Base-by-base conservation (phyloP, 1,139 yeast species). In the Geotrichum carabidarum region DNA sequence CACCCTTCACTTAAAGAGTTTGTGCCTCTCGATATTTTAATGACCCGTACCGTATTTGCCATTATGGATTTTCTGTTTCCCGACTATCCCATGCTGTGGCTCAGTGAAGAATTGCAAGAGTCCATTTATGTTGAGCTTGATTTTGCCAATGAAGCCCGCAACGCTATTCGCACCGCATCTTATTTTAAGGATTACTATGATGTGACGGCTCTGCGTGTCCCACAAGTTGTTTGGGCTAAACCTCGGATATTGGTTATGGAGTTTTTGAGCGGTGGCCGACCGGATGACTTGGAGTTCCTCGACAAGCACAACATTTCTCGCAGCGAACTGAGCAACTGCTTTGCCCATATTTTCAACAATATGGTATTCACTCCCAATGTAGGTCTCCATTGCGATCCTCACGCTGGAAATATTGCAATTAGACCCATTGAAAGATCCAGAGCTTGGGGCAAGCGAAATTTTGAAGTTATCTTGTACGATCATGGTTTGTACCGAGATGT, bases 341-440 rank as follows among this genome's bases (percentile, higher is more conserved):
- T 93, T 48, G 83, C 97, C 0, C 96, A 91, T 65, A 83, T 89
- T 32, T 93, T 93, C 75, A 89, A 91, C 72, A 84, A 84, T 66
- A 93, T 93, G 99, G 89, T 94, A 47, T 93, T 93, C 72, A 86
- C 95, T 1, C 95, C 96, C 0, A 84, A 82, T 32, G 96, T 89
- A 15, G 90, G 91, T 0, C 80, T 93, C 51, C 99, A 93, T 68
- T 93, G 99, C 72, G 99, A 93, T 68, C 99, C 99, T 0, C 99
- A 93, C 69, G 96, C 96, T 12, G 99, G 99, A 0, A 94, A 93
- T 64, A 75, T 93, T 59, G 96, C 98, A 0, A 88, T 93, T 18
- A 74, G 90, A 54, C 68, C 75, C 2, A 52, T 68, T 14, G 63
- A 12, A 57, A 58, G 6, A 53, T 57, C 47, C 57, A 56, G 49